These are phyloP conservation scores for Jacaranda mimosifolia DNA, from an alignment of 257 asterid species.

Conservation along the genomic window DNA sequence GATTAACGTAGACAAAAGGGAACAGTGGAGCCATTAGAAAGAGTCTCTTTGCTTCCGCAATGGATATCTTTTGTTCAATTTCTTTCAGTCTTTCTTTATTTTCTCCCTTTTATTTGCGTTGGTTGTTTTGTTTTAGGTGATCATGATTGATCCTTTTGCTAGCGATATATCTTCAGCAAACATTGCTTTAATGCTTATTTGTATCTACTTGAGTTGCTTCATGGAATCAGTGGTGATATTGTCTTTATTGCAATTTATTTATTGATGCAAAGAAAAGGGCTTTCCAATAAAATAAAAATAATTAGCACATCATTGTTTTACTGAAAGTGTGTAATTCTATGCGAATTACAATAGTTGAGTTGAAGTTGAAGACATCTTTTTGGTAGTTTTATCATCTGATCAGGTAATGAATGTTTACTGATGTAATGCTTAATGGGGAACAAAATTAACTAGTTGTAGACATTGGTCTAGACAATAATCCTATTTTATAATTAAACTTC, in stretches of 20 bases:
- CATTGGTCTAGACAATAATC: too few relatives aligned
- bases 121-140: background rate
- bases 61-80: background rate
- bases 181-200: background rate
- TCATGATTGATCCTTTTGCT: background rate
- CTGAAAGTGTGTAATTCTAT: too few relatives aligned
- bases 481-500: too few relatives aligned
- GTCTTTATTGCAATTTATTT: background rate
- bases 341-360: too few relatives aligned
- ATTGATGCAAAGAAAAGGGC: background rate
- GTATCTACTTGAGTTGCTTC: background rate
- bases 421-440: too few relatives aligned
- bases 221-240: background rate
- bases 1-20: constrained; percentile 2
- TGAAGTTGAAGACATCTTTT: too few relatives aligned
- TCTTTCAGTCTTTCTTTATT: background rate
- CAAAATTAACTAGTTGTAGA: too few relatives aligned
- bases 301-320: too few relatives aligned
- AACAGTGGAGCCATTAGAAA: background rate
- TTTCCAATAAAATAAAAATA: too few relatives aligned
- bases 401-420: too few relatives aligned
- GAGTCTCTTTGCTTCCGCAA: too few relatives aligned
- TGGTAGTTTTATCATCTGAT: too few relatives aligned
- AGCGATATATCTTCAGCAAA: background rate
- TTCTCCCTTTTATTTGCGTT: background rate